These are phyloP conservation scores for Cucumis variabilis DNA, from an alignment of 331 rosid genomes.

Conservation along the genomic window DNA sequence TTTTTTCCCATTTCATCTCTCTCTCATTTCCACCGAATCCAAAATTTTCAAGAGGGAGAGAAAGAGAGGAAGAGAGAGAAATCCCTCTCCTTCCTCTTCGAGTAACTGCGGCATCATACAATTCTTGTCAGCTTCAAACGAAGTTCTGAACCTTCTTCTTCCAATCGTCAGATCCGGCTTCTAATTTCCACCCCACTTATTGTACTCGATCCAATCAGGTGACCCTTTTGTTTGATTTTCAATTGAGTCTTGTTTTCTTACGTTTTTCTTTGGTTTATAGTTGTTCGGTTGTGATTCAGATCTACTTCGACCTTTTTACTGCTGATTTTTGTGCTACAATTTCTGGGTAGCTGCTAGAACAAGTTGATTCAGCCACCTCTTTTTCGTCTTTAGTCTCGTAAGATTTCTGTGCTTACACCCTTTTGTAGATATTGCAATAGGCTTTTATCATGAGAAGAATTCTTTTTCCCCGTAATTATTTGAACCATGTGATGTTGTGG, in stretches of 20 bases:
- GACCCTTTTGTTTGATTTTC: constrained; percentile 5
- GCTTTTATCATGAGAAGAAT: background rate
- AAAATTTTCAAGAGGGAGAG: constrained; percentile 1
- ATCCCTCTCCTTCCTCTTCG: constrained; percentile 21
- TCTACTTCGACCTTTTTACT: background rate
- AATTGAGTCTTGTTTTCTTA: background rate
- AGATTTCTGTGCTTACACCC: background rate
- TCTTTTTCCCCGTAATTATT: background rate
- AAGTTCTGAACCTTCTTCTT: constrained; percentile 20
- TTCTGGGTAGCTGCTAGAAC: background rate
- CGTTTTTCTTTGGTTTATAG: constrained; percentile 2
- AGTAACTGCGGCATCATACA: background rate
- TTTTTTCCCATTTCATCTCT: background rate
- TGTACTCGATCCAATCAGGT: background rate
- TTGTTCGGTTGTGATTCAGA: constrained; percentile 12
- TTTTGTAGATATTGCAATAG: background rate
- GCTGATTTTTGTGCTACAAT: background rate
- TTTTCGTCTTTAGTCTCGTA: constrained; percentile 28
- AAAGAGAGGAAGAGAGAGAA: background rate
- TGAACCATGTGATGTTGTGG: background rate
- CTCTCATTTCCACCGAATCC: constrained; percentile 10
- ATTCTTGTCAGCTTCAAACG: constrained; percentile 11
- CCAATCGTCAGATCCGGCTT: constrained; percentile 13
- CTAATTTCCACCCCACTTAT: background rate
- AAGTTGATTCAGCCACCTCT: background rate